Conservation (phyloP, 129 eudicot species). For the Calendula officinalis region DNA sequence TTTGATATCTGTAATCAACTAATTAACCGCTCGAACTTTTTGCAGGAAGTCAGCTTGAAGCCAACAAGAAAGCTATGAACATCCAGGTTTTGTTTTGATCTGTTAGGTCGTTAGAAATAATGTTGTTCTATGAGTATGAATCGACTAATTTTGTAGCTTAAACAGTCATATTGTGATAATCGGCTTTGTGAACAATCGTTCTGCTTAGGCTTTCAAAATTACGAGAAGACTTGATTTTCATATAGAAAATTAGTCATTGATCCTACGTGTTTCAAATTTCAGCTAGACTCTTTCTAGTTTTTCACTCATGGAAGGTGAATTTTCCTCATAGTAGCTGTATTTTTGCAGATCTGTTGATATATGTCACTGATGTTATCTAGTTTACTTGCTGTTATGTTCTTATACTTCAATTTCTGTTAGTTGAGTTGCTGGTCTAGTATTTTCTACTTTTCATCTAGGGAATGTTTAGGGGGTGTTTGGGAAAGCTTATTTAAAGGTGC, state of each 20-base stretch:
- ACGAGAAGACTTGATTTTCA: background rate
- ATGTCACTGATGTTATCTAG: no score
- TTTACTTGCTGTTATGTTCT: background rate
- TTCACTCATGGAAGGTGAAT: background rate
- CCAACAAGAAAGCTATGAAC: conserved; percentile 77
- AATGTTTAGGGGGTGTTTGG: no score
- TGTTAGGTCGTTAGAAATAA: conserved; percentile 7
- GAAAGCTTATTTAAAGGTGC: no score
- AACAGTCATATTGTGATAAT: conserved; percentile 6
- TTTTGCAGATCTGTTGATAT: conserved; percentile 5
- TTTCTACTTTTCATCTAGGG: background rate
- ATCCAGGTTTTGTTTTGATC: conserved; percentile 52
- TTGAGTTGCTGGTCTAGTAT: no score
- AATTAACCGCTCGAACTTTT: conserved; percentile 10
- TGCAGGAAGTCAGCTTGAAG: conserved; percentile 78
- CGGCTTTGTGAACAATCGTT: background rate
- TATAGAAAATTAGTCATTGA: background rate
- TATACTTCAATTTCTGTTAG: no score
- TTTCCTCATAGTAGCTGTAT: background rate
- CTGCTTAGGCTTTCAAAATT: background rate
- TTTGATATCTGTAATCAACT: conserved; percentile 1
- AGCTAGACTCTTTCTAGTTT: background rate
- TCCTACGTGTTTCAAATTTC: background rate
- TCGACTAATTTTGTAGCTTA: background rate
- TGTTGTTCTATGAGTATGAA: background rate